Evolutionary conservation across 2,329 filamentous ascomycete species (phyloP).

Genomic region (Aspergillus fumigatiaffinis): DNA sequence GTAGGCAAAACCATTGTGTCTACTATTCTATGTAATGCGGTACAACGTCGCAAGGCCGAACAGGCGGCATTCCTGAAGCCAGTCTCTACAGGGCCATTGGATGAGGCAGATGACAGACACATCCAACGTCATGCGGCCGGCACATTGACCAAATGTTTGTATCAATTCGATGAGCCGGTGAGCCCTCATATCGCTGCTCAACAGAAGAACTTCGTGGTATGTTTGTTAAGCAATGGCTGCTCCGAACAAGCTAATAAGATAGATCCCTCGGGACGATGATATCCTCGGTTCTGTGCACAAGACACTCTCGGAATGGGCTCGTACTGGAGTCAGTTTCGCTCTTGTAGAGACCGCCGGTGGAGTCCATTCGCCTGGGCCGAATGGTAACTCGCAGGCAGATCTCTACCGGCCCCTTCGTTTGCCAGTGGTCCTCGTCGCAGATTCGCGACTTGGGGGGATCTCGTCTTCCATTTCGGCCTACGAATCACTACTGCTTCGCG

Average conservation of each 20-base stretch:
- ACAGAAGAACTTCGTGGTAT: constrained; percentile 41
- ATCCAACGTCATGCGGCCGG: constrained; percentile 56
- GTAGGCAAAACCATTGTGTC: constrained; percentile 82
- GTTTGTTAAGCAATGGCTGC: constrained; percentile 3
- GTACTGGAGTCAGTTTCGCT: constrained; percentile 50
- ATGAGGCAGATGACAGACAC: constrained; percentile 68
- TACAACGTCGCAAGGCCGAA: constrained; percentile 41
- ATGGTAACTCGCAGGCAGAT: constrained; percentile 72
- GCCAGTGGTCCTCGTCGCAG: constrained; percentile 70
- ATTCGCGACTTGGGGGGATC: constrained; percentile 73
- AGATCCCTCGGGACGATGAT: constrained; percentile 49
- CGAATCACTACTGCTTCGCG: constrained; percentile 72
- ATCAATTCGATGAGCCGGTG: constrained; percentile 68
- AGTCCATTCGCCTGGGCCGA: constrained; percentile 73
- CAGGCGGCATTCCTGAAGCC: constrained; percentile 69
- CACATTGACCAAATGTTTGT: constrained; percentile 59
- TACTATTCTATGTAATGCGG: constrained; percentile 65
- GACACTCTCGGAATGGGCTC: constrained; percentile 37
- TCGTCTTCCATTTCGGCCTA: constrained; percentile 75
- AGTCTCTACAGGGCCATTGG: constrained; percentile 68
- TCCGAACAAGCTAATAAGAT: not conserved
- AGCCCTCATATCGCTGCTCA: constrained; percentile 73
- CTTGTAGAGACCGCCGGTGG: constrained; percentile 80
- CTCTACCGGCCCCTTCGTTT: constrained; percentile 70
- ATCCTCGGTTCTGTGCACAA: constrained; percentile 50